Evolutionary conservation across 1,139 yeast species (phyloP), one percentile per base, ranked within the genome.

Genomic region (Lodderomyces jiufengensis): DNA sequence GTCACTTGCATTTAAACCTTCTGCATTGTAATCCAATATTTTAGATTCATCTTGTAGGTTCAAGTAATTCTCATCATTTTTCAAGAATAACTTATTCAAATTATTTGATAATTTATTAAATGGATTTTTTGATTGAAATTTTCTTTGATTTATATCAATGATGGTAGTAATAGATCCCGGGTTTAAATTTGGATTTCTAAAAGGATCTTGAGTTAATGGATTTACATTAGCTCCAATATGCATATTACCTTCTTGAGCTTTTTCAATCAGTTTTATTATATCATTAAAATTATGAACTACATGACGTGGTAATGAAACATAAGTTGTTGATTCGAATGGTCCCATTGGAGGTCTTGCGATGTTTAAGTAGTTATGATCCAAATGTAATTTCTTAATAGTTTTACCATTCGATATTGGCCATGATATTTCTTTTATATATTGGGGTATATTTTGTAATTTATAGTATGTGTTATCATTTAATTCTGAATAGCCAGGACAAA

Each of bases 171-270:
- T 45, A 46, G 81, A 76, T 0, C 83, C 80, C 0, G 82, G 81
- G 29, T 71, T 76, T 39, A 75, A 53, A 46, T 70, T 76, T 14
- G 76, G 77, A 32, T 63, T 59, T 39, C 66, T 64, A 48, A 70
- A 76, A 1, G 77, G 75, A 48, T 77, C 84, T 9, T 76, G 72
- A 29, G 56, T 46, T 41, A 78, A 55, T 0, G 82, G 77, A 42
- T 75, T 76, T 21, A 76, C 63, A 34, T 67, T 66, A 30, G 81
- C 78, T 0, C 80, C 83, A 23, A 77, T 65, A 31, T 77, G 79
- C 46, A 74, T 48, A 14, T 69, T 66, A 9, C 76, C 77, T 30
- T 73, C 77, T 32, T 61, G 54, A 24, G 61, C 59, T 36, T 63
- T 67, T 36, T 57, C 47, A 37, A 54, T 40, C 45, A 47, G 42